phyloP scores from a whole-genome alignment of 2,329 filamentous ascomycete genomes.

The Penicillium sp. region DNA sequence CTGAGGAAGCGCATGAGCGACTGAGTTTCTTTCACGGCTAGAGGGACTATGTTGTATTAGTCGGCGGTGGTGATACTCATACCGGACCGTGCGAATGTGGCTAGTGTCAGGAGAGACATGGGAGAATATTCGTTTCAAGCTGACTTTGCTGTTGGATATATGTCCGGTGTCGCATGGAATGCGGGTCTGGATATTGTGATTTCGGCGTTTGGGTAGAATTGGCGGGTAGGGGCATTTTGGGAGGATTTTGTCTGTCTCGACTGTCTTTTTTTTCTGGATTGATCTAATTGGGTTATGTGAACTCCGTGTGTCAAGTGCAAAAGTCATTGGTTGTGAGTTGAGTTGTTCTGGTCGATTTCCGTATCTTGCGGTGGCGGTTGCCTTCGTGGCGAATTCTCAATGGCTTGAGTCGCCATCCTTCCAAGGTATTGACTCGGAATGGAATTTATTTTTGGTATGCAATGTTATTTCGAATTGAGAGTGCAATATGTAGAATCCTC shows the following conservation, averaged over 20 bases:
- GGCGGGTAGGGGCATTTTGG: neutral
- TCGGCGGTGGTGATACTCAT: neutral
- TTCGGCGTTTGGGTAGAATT: neutral
- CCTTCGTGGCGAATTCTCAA: slow-evolving; percentile 6
- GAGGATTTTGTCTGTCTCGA: neutral
- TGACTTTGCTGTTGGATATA: neutral
- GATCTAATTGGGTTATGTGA: neutral
- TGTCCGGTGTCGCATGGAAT: neutral
- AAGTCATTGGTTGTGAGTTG: neutral
- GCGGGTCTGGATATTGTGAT: neutral
- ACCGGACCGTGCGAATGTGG: neutral
- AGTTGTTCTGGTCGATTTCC: neutral
- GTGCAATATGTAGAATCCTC: neutral
- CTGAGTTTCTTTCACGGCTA: neutral
- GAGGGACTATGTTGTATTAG: neutral
- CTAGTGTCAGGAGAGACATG: neutral
- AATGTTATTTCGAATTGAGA: neutral
- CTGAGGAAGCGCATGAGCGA: slow-evolving; percentile 20
- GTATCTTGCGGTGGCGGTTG: slow-evolving; percentile 4
- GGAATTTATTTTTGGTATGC: neutral
- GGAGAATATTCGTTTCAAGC: neutral
- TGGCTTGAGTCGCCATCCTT: neutral
- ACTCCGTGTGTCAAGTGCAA: neutral
- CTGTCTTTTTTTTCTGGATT: neutral
- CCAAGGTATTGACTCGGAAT: neutral